Base-by-base conservation (phyloP, 176 grass and related monocot genomes). In the Tillandsia fasciculata region DNA sequence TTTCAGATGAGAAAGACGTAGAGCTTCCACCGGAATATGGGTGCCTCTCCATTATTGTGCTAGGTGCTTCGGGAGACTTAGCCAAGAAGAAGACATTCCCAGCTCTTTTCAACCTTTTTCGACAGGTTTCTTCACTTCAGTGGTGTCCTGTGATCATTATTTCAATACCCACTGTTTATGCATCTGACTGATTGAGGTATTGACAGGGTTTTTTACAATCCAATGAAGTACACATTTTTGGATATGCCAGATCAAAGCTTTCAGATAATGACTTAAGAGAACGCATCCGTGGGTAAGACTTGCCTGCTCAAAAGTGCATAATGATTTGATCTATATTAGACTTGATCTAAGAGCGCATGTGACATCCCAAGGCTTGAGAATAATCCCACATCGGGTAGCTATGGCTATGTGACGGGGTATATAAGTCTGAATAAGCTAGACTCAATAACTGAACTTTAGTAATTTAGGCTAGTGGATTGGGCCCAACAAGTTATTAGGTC, bases 11-110 rank as follows among this genome's bases (percentile, higher is more conserved):
- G 59, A 99, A 72, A 70, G 87, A 84, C 28, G 71, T 76, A 53
- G 84, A 70, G 69, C 77, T 86, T 79, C 70, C 80, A 67, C 66
- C 58, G 14, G 89, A 88, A 52, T 64, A 73, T 68, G 90, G 87
- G 2, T 90, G 72, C 48, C 89, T 99, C 72, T 94, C 95, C 1
- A 88, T 99, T 72, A 48, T 99, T 72, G 95, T 99, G 51, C 90
- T 99, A 53, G 95, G 95, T 58, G 95, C 95, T 81, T 99, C 95
- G 26, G 95, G 95, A 68, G 95, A 99, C 73, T 87, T 99, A 77
- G 95, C 95, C 67, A 99, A 99, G 80, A 99, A 94, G 87, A 99
- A 99, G 78, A 99, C 95, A 10, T 99, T 99, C 81, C 95, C 95
- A 17, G 95, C 95, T 67, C 89, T 99, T 28, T 99, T 86, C 64